Base-by-base conservation (phyloP, 2,329 filamentous ascomycete genomes). In the Diaporthe amygdali region DNA sequence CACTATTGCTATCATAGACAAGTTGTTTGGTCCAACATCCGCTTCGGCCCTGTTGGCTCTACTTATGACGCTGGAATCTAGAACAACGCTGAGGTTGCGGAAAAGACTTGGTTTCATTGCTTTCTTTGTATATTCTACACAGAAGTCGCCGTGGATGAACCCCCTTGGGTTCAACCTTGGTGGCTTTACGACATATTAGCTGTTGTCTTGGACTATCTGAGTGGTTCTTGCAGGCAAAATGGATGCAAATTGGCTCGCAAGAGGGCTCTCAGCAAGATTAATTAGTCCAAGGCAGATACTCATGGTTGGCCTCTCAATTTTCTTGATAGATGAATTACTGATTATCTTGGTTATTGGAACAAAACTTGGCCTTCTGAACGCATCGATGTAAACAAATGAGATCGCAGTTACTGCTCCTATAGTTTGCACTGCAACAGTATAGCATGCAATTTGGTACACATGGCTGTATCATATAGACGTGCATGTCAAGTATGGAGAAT, bases 1-100 rank as follows among this genome's bases (percentile, higher is more conserved):
- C 41, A 63, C 6, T 41, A 20, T 34, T 22, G 20, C 30, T 41
- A 20, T 34, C 15, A n/a, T n/a, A 63, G 59, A 32, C 84, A 66
- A 41, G 70, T 74, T 6, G 69, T 71, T 20, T 72, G 76, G 68
- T 75, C 76, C 46, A 75, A 76, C 63, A 73, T 76, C 63, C 75
- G 74, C 59, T 74, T 74, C 63, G 74, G 74, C 1, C 72, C 76
- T 0, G 74, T 76, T 20, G 67, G 71, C 47, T 76, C 72, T 17
- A 76, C 74, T 10, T 75, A 83, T 73, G 71, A 47, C 15, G 59
- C 39, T 20, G 39, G 39, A 34, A 41, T 41, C 27, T 63, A 25
- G 32, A 25, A 6, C 2, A 7, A 20, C 6, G 1, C 14, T 25
- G 41, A 47, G 3, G 47, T 47, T 25, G 41, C 22, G 32, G 41